Conservation (phyloP, 805 yeast genomes). For the Ogataea ganodermae region DNA sequence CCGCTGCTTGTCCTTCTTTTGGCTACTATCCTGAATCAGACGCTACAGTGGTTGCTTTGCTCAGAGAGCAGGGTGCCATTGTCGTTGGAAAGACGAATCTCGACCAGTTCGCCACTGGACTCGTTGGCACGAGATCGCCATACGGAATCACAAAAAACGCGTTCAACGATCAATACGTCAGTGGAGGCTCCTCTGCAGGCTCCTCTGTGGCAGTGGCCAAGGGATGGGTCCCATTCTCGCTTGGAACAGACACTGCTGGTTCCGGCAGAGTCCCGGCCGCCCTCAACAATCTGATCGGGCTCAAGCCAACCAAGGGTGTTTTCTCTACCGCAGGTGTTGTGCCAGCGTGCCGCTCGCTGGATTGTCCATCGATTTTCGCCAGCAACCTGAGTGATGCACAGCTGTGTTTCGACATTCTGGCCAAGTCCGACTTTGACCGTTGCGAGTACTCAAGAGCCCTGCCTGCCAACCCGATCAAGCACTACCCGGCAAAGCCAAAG, state of each 20-base stretch:
- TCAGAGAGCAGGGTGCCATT: constrained; percentile 89
- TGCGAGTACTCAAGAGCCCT: constrained; percentile 82
- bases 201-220: constrained; percentile 90
- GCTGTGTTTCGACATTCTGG: constrained; percentile 66
- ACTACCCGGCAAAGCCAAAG: constrained; percentile 59
- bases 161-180: constrained; percentile 73
- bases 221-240: constrained; percentile 84
- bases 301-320: constrained; percentile 89
- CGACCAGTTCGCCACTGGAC: constrained; percentile 97
- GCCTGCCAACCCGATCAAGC: constrained; percentile 64
- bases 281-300: constrained; percentile 85
- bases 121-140: constrained; percentile 94
- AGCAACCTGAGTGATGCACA: constrained; percentile 83
- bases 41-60: constrained; percentile 70
- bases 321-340: constrained; percentile 91
- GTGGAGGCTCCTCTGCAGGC: constrained; percentile 96
- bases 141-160: constrained; percentile 87
- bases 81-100: constrained; percentile 91
- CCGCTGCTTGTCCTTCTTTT: constrained; percentile 94
- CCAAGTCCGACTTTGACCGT: constrained; percentile 61
- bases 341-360: constrained; percentile 94
- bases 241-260: constrained; percentile 98
- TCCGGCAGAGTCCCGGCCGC: constrained; percentile 98
- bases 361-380: constrained; percentile 87
- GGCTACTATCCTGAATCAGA: constrained; percentile 69